phyloP scores from a whole-genome alignment of 2,329 filamentous ascomycete genomes.

The Xylariaceae sp. region DNA sequence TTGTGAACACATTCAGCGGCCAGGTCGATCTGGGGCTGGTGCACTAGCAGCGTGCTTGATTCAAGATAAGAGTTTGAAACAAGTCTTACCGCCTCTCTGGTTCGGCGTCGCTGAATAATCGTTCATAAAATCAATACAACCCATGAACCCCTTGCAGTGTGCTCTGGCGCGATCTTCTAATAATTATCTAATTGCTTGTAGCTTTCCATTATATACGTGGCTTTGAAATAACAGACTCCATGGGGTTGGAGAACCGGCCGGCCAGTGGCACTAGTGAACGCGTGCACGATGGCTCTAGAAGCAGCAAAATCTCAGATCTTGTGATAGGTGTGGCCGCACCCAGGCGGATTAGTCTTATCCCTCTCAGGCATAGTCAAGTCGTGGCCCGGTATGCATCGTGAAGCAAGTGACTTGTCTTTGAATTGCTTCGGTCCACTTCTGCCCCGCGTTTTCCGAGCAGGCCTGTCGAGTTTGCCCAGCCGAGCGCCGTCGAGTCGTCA shows the following conservation, averaged over 20 bases:
- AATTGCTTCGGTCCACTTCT: constrained; percentile 20
- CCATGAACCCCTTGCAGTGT: no score
- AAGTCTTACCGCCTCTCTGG: no score
- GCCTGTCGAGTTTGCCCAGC: neutral
- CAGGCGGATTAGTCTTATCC: constrained; percentile 20
- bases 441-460: constrained; percentile 18
- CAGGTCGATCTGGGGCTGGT: no score
- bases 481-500: constrained; percentile 16
- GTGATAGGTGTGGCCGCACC: constrained; percentile 20
- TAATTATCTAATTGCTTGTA: constrained; percentile 17
- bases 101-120: no score
- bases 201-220: neutral
- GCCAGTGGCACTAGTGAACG: constrained; percentile 17
- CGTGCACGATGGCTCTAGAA: constrained; percentile 26
- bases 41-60: no score
- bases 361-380: constrained; percentile 25
- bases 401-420: constrained; percentile 23
- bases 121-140: no score
- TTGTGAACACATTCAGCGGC: no score
- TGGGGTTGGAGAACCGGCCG: constrained; percentile 9
- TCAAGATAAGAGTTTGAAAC: no score
- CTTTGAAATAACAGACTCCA: constrained; percentile 10
- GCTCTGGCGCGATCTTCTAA: neutral
- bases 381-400: constrained; percentile 19
- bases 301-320: constrained; percentile 30